Percentiles rank a stretch among this genome's conserved stretches.
Evolutionary conservation across 176 grass and related monocot species (phyloP).

Genomic region (Miscanthus lutarioriparius): DNA sequence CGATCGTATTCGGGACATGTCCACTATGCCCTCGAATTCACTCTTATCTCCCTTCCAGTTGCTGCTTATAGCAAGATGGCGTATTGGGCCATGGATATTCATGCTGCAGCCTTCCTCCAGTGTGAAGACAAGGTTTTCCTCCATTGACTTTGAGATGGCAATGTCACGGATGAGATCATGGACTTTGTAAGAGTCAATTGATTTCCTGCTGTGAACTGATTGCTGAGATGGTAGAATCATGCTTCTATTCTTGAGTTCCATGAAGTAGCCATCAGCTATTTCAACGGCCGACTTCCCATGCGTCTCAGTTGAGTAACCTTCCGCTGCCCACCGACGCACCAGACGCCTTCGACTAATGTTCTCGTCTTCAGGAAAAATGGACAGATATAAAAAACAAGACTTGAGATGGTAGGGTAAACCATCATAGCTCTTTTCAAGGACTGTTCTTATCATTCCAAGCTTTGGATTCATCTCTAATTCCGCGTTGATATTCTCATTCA

Average conservation of each 20-base stretch:
- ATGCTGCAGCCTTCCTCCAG: neutral
- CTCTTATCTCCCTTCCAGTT: neutral
- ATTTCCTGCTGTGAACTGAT: neutral
- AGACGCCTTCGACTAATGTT: neutral
- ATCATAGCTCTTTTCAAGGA: neutral
- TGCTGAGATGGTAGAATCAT: neutral
- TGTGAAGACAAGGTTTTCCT: neutral
- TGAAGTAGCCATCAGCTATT: neutral
- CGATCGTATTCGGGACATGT: neutral
- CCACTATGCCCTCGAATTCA: neutral
- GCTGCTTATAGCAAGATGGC: neutral
- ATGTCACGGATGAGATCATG: slow-evolving; percentile 4
- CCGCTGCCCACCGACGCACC: neutral
- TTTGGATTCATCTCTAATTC: neutral
- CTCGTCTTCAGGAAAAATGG: neutral
- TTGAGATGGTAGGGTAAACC: neutral
- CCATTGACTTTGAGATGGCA: neutral
- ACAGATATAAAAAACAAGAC: neutral
- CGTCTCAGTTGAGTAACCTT: neutral
- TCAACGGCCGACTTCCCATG: neutral
- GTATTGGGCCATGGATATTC: neutral
- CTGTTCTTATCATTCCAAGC: neutral
- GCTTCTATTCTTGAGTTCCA: neutral
- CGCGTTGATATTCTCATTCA: neutral
- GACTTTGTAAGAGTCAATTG: neutral